Percentiles rank a stretch among this genome's conserved stretches.
phyloP scores from a whole-genome alignment of 306 rosid genomes.

The Inga laurina region DNA sequence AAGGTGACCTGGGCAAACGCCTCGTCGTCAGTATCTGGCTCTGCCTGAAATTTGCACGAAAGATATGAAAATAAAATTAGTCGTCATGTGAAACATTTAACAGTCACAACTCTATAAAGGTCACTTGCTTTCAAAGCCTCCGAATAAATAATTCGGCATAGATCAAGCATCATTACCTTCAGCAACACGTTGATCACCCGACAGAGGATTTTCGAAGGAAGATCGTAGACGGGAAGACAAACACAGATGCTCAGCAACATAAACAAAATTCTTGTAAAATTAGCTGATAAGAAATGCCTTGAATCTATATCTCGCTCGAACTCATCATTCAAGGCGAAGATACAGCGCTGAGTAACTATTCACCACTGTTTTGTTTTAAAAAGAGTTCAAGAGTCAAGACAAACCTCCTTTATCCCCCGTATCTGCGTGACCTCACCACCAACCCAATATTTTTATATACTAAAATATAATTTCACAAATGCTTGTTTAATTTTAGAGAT shows the following conservation, averaged over 20 bases:
- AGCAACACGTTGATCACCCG: conserved; percentile 73
- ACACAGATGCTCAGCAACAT: not conserved
- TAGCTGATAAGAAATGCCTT: not conserved
- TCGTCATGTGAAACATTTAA: not conserved
- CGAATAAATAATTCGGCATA: not conserved
- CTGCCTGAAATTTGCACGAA: conserved; percentile 58
- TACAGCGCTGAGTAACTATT: not conserved
- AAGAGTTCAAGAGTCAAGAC: too few species aligned
- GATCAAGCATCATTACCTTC: conserved; percentile 55
- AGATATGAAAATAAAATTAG: not conserved
- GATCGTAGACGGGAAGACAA: conserved; percentile 46
- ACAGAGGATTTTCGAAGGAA: conserved; percentile 77
- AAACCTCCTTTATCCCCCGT: too few species aligned
- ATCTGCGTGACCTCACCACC: too few species aligned
- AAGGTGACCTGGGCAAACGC: conserved; percentile 82
- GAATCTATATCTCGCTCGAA: not conserved
- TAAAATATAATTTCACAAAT: too few species aligned
- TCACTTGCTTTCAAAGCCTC: conserved; percentile 32
- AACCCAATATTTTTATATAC: too few species aligned
- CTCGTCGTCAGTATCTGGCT: conserved; percentile 90
- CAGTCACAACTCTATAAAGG: not conserved
- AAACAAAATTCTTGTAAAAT: not conserved
- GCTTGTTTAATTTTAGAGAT: too few species aligned
- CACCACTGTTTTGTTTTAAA: too few species aligned
- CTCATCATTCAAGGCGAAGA: not conserved